Evolutionary conservation across 768 basidiomycete genomes (phyloP).

Genomic region (Tylopilus felleus): DNA sequence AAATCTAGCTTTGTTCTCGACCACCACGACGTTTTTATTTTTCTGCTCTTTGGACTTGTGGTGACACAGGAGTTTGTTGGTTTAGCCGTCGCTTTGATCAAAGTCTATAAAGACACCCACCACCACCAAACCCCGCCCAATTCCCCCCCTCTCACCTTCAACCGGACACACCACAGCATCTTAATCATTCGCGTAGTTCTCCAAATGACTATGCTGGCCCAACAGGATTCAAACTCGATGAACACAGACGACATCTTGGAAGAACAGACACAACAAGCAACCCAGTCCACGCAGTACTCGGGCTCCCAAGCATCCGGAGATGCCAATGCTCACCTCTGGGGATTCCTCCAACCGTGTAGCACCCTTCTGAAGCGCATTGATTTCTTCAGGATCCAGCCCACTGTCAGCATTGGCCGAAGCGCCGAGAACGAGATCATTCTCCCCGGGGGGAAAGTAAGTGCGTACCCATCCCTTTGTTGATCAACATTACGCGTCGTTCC

Average conservation of each 20-base stretch:
- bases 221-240: conserved; percentile 23
- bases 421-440: conserved; percentile 52
- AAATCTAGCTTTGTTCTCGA: background rate
- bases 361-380: conserved; percentile 52
- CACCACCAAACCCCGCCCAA: background rate
- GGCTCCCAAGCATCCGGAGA: conserved; percentile 26
- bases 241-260: conserved; percentile 27
- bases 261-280: conserved; percentile 39
- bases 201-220: conserved; percentile 20
- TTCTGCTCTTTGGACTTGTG: background rate
- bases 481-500: conserved; percentile 11
- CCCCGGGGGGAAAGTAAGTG: conserved; percentile 73
- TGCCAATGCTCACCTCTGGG: conserved; percentile 52
- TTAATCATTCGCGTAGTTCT: background rate
- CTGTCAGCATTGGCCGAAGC: conserved; percentile 56
- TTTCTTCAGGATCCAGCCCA: conserved; percentile 51
- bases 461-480: conserved; percentile 24
- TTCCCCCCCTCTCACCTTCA: background rate
- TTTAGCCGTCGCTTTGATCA: conserved; percentile 2
- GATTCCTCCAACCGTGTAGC: conserved; percentile 66
- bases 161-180: background rate
- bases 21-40: background rate
- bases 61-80: conserved; percentile 24
- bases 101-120: conserved; percentile 21
- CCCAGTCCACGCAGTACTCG: conserved; percentile 37